A percentile compares a stretch with the other conserved stretches of the same genome.
Evolutionary conservation across 139 green algal genomes (phyloP).

Genomic region (Chlorella ohadii): DNA sequence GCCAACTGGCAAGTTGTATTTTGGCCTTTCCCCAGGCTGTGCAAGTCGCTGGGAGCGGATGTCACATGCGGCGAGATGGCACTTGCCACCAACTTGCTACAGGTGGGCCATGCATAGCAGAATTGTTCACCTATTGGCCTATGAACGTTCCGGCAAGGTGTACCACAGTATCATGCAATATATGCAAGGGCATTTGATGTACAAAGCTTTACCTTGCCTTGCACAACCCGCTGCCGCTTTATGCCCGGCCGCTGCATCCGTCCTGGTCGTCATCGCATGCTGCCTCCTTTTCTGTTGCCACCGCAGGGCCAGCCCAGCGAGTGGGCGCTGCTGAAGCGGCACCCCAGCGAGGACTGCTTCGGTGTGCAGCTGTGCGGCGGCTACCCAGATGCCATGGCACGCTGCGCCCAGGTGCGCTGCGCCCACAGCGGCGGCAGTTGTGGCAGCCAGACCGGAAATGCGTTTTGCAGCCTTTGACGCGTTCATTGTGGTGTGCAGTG

Average conservation of each 20-base stretch:
- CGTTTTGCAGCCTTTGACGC: too few species aligned
- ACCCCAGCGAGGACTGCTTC: conserved; percentile 94
- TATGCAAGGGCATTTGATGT: too few species aligned
- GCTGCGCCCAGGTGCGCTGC: conserved; percentile 46
- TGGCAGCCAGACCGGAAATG: too few species aligned
- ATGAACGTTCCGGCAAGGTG: too few species aligned
- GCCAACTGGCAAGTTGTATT: too few species aligned
- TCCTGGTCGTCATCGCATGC: background rate
- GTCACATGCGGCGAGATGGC: conserved; percentile 98
- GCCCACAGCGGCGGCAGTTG: too few species aligned
- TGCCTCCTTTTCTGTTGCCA: background rate
- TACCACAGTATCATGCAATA: too few species aligned
- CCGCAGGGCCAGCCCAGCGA: conserved; percentile 85
- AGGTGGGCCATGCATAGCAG: too few species aligned
- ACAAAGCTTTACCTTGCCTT: too few species aligned
- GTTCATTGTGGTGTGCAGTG: too few species aligned
- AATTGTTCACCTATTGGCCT: too few species aligned
- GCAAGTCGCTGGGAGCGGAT: conserved; percentile 89
- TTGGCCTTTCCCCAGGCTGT: conserved; percentile 71
- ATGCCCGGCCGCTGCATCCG: background rate
- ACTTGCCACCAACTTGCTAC: conserved; percentile 92
- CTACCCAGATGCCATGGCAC: conserved; percentile 81
- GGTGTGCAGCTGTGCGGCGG: conserved; percentile 93
- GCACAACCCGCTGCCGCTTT: too few species aligned
- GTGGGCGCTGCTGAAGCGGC: conserved; percentile 96